Conservation (phyloP, 768 basidiomycete species). For the Lactarius tabidus region DNA sequence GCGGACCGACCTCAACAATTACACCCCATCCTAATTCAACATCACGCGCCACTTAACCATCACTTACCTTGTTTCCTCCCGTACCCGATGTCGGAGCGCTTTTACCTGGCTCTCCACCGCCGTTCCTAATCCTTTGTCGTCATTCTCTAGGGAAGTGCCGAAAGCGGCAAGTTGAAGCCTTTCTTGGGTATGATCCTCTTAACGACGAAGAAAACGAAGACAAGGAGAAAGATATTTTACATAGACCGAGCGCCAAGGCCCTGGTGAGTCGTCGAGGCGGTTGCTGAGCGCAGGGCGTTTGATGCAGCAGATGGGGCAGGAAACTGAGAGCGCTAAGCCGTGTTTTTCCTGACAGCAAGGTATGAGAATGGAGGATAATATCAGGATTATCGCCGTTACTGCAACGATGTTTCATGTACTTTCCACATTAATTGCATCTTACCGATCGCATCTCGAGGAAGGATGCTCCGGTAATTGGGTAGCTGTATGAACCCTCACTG, state of each 20-base stretch:
- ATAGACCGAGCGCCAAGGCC: constrained; percentile 79
- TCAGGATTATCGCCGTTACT: no score
- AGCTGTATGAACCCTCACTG: no score
- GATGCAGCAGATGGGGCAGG: no score
- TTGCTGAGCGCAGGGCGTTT: no score
- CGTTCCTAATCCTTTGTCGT: constrained; percentile 2
- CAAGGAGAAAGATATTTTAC: constrained; percentile 35
- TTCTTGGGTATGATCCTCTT: constrained; percentile 7
- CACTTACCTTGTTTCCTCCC: constrained; percentile 60
- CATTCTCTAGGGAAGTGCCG: constrained; percentile 12
- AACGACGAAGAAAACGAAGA: constrained; percentile 26
- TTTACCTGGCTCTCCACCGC: constrained; percentile 4
- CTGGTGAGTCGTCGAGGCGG: constrained; percentile 55
- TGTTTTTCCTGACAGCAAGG: no score
- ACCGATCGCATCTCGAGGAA: not conserved
- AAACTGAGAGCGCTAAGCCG: no score
- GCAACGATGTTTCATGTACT: no score
- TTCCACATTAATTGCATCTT: no score
- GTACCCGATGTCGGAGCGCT: no score
- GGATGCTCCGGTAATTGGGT: no score
- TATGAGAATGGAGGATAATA: no score
- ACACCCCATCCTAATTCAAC: constrained; percentile 35
- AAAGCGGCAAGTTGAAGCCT: constrained; percentile 8
- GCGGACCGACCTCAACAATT: constrained; percentile 37
- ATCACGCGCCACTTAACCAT: constrained; percentile 31